These are phyloP conservation scores for Pyrrhoderma lamaoense DNA, from an alignment of 1,284 basidiomycete genomes.

Conservation along the genomic window DNA sequence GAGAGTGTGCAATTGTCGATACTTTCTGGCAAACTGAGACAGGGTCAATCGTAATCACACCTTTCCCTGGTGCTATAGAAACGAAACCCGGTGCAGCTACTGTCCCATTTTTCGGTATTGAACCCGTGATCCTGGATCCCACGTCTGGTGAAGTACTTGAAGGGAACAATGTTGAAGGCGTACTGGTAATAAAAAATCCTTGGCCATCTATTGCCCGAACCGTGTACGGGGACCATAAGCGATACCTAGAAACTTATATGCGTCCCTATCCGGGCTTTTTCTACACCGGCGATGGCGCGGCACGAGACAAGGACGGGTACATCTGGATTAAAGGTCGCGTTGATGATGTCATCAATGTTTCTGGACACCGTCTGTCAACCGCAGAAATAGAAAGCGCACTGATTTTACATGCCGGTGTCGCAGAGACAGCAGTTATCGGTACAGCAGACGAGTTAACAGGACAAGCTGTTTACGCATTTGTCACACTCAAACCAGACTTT, in stretches of 20 bases:
- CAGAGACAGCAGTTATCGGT: slow-evolving; percentile 93
- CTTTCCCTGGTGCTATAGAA: slow-evolving; percentile 91
- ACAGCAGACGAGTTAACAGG: slow-evolving; percentile 84
- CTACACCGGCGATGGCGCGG: slow-evolving; percentile 96
- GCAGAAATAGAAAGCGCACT: slow-evolving; percentile 97
- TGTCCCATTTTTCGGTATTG: slow-evolving; percentile 96
- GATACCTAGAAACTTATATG: slow-evolving; percentile 95
- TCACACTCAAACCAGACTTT: slow-evolving; percentile 84
- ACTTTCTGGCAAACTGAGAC: slow-evolving; percentile 99
- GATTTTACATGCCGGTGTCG: slow-evolving; percentile 90
- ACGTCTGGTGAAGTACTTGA: slow-evolving; percentile 67
- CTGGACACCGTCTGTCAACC: slow-evolving; percentile 93
- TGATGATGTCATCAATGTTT: slow-evolving; percentile 93
- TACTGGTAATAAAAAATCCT: slow-evolving; percentile 78
- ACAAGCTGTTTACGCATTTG: slow-evolving; percentile 83
- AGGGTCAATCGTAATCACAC: slow-evolving; percentile 91
- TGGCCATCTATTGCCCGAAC: slow-evolving; percentile 98
- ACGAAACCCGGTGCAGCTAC: slow-evolving; percentile 97
- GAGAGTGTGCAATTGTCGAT: slow-evolving; percentile 92
- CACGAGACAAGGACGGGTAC: slow-evolving; percentile 92
- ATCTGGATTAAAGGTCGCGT: slow-evolving; percentile 98
- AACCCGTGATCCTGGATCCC: slow-evolving; percentile 85
- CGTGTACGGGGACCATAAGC: slow-evolving; percentile 86
- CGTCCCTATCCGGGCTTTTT: slow-evolving; percentile 84
- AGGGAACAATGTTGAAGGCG: slow-evolving; percentile 87